phyloP scores from a whole-genome alignment of 495 filamentous ascomycete species.

The Xylaria telfairii region DNA sequence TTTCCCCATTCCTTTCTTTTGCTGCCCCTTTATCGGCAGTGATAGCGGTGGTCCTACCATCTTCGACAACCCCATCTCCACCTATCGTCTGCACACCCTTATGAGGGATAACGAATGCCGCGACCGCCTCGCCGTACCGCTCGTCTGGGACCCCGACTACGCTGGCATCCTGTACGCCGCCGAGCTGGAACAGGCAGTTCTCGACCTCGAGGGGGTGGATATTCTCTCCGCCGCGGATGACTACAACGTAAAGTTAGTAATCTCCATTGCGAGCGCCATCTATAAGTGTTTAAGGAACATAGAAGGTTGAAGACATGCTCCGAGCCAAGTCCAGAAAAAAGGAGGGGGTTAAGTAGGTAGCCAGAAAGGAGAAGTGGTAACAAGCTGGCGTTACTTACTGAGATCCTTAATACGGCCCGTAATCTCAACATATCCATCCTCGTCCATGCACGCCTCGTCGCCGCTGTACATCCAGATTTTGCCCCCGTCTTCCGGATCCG shows the following conservation, averaged over 20 bases:
- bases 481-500: conserved; percentile 51
- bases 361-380: too few relatives aligned
- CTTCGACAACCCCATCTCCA: conserved; percentile 29
- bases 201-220: conserved; percentile 96
- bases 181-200: conserved; percentile 81
- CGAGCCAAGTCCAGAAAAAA: not conserved
- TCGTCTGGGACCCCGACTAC: conserved; percentile 87
- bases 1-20: conserved; percentile 25
- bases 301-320: not conserved
- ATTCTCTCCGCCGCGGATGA: conserved; percentile 94
- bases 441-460: conserved; percentile 91
- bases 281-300: not conserved
- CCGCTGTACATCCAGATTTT: conserved; percentile 69
- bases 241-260: not conserved
- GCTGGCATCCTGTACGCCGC: conserved; percentile 71
- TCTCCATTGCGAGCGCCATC: conserved; percentile 31
- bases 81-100: conserved; percentile 43
- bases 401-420: conserved; percentile 83
- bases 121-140: conserved; percentile 84
- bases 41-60: not conserved
- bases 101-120: conserved; percentile 74
- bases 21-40: not conserved
- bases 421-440: conserved; percentile 68
- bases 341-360: too few relatives aligned
- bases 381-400: conserved; percentile 26